Conservation (phyloP, 768 basidiomycete genomes). For the Trametes cubensis region DNA sequence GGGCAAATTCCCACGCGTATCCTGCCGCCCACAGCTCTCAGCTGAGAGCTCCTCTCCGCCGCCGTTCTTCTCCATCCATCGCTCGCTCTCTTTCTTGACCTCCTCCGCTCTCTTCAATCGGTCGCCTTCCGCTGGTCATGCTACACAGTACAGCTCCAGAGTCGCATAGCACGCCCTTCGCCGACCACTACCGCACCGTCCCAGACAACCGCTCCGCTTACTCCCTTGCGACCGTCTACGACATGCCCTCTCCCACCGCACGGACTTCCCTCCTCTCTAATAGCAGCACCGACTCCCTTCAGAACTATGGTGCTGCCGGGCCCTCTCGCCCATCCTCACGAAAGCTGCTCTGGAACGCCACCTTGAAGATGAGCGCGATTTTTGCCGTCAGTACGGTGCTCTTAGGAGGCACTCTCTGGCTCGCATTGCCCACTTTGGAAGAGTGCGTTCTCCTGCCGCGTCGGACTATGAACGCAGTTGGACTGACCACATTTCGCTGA, state of each 20-base stretch:
- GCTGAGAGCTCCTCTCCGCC: conserved; percentile 6
- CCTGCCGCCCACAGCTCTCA: not conserved
- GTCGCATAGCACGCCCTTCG: conserved; percentile 11
- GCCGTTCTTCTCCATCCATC: conserved; percentile 6
- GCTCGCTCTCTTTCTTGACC: not conserved
- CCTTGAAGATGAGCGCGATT: conserved; percentile 79
- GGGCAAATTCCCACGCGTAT: conserved; percentile 3
- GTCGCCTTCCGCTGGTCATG: not conserved
- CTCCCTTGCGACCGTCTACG: conserved; percentile 63
- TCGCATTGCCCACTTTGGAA: conserved; percentile 78
- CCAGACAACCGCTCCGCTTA: conserved; percentile 52
- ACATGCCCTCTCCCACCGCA: conserved; percentile 40
- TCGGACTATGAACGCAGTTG: not conserved
- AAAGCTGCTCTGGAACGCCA: conserved; percentile 74
- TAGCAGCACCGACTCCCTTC: conserved; percentile 13
- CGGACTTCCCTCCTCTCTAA: conserved; percentile 32
- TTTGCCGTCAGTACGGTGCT: conserved; percentile 70
- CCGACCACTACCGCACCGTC: conserved; percentile 17
- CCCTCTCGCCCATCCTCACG: conserved; percentile 45
- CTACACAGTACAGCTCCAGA: conserved; percentile 5
- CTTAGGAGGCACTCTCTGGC: conserved; percentile 77
- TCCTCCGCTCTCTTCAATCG: not conserved
- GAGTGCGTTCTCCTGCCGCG: conserved; percentile 52
- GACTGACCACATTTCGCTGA: conserved; percentile 2
- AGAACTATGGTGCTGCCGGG: conserved; percentile 52